A percentile compares a stretch with the other conserved stretches of the same genome.
phyloP scores from a whole-genome alignment of 805 yeast genomes.

The Candida loeiensis region DNA sequence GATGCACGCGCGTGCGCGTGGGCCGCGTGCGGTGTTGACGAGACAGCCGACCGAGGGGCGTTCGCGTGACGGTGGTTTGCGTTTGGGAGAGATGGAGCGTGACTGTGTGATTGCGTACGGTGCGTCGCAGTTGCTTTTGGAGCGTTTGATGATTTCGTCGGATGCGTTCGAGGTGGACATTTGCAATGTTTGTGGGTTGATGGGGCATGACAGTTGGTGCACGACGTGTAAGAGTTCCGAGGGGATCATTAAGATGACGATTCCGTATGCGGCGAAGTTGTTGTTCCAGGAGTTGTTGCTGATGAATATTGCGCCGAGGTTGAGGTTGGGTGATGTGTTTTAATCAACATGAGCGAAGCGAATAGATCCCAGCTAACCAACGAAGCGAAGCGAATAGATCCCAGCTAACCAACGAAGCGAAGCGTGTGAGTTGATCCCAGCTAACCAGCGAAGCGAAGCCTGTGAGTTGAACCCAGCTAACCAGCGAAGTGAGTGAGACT shows the following conservation, averaged over 20 bases:
- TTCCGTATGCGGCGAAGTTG: conserved; percentile 98
- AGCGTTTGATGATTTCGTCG: conserved; percentile 92
- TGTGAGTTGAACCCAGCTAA: too few species aligned
- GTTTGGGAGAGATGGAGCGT: conserved; percentile 99
- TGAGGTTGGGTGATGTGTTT: conserved; percentile 84
- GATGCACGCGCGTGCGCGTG: conserved; percentile 99
- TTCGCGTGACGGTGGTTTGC: conserved; percentile 97
- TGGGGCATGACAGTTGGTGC: conserved; percentile 98
- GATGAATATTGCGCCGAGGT: conserved; percentile 98
- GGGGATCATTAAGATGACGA: conserved; percentile 84
- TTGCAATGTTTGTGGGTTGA: conserved; percentile 89
- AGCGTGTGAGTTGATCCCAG: too few species aligned
- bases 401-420: too few species aligned
- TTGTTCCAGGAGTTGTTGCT: conserved; percentile 94
- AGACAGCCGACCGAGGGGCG: conserved; percentile 99
- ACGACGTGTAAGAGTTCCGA: conserved; percentile 92
- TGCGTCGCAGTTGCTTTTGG: conserved; percentile 90
- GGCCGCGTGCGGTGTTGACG: conserved; percentile 96
- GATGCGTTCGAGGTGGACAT: conserved; percentile 98
- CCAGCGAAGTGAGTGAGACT: too few species aligned
- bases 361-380: too few species aligned
- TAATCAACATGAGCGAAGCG: not conserved
- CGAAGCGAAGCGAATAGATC: too few species aligned
- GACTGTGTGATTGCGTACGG: conserved; percentile 99
- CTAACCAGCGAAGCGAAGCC: too few species aligned